Evolutionary conservation across 148 eudicot species (phyloP).

Genomic region (Nyssa sinensis): DNA sequence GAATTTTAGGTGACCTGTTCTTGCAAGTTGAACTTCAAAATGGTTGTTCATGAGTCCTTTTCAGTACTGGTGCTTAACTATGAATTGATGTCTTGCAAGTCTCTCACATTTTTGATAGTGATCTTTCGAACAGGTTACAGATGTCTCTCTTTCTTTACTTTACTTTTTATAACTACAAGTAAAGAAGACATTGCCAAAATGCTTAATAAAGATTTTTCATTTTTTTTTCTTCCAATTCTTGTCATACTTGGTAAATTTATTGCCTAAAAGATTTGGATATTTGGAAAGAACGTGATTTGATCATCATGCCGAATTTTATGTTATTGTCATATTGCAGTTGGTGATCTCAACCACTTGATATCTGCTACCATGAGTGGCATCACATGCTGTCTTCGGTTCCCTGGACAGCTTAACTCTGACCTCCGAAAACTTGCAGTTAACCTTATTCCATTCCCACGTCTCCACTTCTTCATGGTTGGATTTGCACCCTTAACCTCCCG

Average conservation of each 20-base stretch:
- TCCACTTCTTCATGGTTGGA: slow-evolving; percentile 56
- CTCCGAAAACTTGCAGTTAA: slow-evolving; percentile 48
- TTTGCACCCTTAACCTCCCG: slow-evolving; percentile 50
- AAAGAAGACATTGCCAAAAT: background rate
- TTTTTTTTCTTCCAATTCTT: background rate
- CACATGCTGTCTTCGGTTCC: slow-evolving; percentile 49
- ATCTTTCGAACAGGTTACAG: background rate
- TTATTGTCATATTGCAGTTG: slow-evolving; percentile 24
- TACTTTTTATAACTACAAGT: background rate
- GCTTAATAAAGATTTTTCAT: background rate
- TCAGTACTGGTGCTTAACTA: background rate
- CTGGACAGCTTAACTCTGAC: slow-evolving; percentile 51
- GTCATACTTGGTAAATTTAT: background rate
- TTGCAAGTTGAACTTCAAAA: background rate
- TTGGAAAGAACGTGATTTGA: background rate
- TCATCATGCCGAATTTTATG: background rate
- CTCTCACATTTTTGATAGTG: background rate
- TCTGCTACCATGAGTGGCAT: slow-evolving; percentile 53
- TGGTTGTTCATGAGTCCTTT: background rate
- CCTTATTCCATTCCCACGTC: slow-evolving; percentile 54
- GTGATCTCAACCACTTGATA: slow-evolving; percentile 49
- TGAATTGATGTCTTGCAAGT: background rate
- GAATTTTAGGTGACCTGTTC: background rate
- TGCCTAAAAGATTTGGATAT: background rate
- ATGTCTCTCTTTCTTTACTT: background rate